A percentile compares a stretch with the other conserved stretches of the same genome.
Conservation (phyloP, 2,329 filamentous ascomycete species). For the Cladosporium sp. region DNA sequence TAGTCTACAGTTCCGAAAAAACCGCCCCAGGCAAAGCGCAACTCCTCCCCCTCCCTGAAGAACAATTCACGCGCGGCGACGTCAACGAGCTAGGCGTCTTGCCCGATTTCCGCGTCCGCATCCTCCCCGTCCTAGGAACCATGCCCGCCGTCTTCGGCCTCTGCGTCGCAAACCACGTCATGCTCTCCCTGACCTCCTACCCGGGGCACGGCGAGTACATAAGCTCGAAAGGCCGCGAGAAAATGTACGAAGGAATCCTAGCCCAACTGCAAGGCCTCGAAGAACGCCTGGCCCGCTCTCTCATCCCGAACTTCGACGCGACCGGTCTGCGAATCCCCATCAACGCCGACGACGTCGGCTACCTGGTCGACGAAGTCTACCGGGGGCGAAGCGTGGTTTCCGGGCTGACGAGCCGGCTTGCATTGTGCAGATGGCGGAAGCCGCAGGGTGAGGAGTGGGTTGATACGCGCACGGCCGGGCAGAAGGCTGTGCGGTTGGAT, state of each 20-base stretch:
- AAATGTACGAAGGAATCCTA: conserved; percentile 84
- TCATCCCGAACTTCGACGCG: conserved; percentile 45
- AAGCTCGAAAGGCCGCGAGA: conserved; percentile 75
- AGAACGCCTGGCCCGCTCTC: conserved; percentile 59
- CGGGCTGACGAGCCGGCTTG: conserved; percentile 72
- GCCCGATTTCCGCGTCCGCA: conserved; percentile 90
- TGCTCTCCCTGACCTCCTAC: conserved; percentile 75
- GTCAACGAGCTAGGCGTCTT: conserved; percentile 84
- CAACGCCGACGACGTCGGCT: conserved; percentile 75
- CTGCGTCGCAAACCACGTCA: conserved; percentile 85
- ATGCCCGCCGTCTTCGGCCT: conserved; percentile 98
- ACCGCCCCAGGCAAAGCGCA: conserved; percentile 86
- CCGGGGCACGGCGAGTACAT: conserved; percentile 68
- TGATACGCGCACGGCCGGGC: conserved; percentile 63
- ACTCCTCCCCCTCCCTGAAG: conserved; percentile 77
- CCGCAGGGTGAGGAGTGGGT: conserved; percentile 59
- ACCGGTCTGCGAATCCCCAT: conserved; percentile 75
- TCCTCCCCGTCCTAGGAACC: conserved; percentile 87
- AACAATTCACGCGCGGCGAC: conserved; percentile 79
- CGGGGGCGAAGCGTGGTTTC: conserved; percentile 77
- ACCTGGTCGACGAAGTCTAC: conserved; percentile 85
- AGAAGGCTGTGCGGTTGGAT: conserved; percentile 67
- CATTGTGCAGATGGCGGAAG: conserved; percentile 75
- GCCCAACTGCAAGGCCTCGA: conserved; percentile 71
- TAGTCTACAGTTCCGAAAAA: conserved; percentile 89